A percentile compares a stretch with the other conserved stretches of the same genome.
These are phyloP conservation scores for Colletotrichum magnum DNA, from an alignment of 2,329 filamentous ascomycete species.

Conservation along the genomic window DNA sequence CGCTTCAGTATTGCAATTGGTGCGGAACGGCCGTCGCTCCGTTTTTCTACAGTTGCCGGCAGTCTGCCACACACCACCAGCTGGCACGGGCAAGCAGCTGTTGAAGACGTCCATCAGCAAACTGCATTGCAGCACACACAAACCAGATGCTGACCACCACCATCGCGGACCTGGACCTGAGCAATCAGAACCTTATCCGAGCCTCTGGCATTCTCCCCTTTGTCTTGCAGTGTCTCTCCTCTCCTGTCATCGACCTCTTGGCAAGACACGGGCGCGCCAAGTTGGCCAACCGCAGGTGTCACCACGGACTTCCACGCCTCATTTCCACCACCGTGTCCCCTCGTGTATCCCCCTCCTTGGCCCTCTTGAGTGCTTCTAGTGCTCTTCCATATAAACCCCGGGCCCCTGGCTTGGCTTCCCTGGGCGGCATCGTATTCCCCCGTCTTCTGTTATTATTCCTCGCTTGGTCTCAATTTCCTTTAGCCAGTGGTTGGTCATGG, in stretches of 20 bases:
- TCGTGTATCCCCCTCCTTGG: not conserved
- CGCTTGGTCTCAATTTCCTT: constrained; percentile 38
- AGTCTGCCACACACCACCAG: not conserved
- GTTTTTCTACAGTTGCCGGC: not conserved
- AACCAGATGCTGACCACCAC: not conserved
- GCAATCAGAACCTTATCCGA: constrained; percentile 26
- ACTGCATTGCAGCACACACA: no score
- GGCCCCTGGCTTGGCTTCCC: constrained; percentile 30
- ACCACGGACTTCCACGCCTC: constrained; percentile 11
- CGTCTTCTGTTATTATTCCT: constrained; percentile 21
- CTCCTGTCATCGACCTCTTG: not conserved
- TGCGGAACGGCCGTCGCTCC: not conserved
- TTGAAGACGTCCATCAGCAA: no score
- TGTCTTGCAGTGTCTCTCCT: not conserved
- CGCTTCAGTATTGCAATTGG: not conserved
- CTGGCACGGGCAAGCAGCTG: no score
- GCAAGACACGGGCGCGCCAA: no score
- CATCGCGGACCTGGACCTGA: constrained; percentile 12
- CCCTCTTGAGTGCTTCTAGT: not conserved
- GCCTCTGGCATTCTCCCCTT: not conserved
- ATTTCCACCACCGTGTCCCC: not conserved
- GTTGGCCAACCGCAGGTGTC: not conserved
- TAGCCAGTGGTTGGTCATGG: constrained; percentile 29
- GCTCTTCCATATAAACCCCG: constrained; percentile 10
- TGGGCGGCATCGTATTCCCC: constrained; percentile 28